These are phyloP conservation scores for Elsinoe ampelina DNA, from an alignment of 2,329 filamentous ascomycete species.

Conservation along the genomic window DNA sequence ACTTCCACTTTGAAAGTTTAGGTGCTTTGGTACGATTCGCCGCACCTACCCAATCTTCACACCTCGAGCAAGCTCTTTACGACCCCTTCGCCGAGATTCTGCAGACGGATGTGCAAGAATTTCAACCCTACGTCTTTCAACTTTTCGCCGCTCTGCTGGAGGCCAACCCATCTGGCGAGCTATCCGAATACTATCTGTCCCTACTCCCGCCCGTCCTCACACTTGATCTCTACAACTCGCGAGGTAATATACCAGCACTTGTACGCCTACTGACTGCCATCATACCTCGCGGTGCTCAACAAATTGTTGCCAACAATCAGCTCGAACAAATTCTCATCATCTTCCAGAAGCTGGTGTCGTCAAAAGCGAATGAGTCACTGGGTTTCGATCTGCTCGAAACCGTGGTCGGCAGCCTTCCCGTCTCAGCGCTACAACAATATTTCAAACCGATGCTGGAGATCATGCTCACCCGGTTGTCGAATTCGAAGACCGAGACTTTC, in stretches of 20 bases:
- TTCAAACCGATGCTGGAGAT: conserved; percentile 73
- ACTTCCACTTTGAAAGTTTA: conserved; percentile 93
- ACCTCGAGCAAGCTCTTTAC: conserved; percentile 74
- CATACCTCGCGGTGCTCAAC: conserved; percentile 63
- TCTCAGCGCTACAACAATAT: conserved; percentile 65
- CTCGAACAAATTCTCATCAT: conserved; percentile 85
- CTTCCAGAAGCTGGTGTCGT: conserved; percentile 79
- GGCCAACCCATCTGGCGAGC: conserved; percentile 65
- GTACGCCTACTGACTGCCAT: conserved; percentile 76
- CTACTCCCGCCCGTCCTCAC: conserved; percentile 70
- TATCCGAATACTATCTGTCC: conserved; percentile 72
- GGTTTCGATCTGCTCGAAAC: conserved; percentile 86
- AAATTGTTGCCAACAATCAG: conserved; percentile 70
- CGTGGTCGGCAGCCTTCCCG: conserved; percentile 62
- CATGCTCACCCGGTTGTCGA: conserved; percentile 63
- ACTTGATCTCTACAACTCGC: conserved; percentile 80
- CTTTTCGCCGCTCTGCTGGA: conserved; percentile 86
- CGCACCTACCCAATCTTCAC: conserved; percentile 57
- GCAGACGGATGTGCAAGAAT: conserved; percentile 78
- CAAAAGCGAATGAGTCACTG: conserved; percentile 74
- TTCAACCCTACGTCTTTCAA: conserved; percentile 94
- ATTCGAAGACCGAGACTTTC: conserved; percentile 72
- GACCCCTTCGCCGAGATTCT: conserved; percentile 73
- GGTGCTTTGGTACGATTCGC: conserved; percentile 77
- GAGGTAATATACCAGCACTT: conserved; percentile 86